phyloP scores from a whole-genome alignment of 2,329 filamentous ascomycete species.

The Hypoxylon sp. region DNA sequence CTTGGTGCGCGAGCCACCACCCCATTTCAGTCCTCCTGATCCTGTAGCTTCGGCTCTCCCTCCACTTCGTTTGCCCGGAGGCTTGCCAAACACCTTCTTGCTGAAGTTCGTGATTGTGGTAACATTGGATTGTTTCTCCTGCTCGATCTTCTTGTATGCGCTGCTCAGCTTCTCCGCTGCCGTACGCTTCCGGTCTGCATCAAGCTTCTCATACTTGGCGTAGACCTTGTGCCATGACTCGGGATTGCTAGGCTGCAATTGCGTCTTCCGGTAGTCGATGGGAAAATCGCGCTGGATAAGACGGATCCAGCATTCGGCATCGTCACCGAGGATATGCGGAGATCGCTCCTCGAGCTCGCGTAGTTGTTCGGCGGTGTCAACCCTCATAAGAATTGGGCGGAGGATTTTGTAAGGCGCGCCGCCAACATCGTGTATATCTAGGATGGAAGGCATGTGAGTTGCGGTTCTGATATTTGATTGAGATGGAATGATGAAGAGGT shows the following conservation, averaged over 20 bases:
- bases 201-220: slow-evolving; percentile 71
- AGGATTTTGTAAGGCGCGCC: slow-evolving; percentile 75
- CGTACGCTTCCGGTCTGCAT: slow-evolving; percentile 65
- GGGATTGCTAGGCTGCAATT: slow-evolving; percentile 73
- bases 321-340: slow-evolving; percentile 78
- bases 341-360: slow-evolving; percentile 78
- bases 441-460: slow-evolving; percentile 36
- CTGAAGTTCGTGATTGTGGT: slow-evolving; percentile 65
- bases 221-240: slow-evolving; percentile 84
- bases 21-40: slow-evolving; percentile 55
- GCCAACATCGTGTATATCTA: slow-evolving; percentile 75
- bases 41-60: slow-evolving; percentile 42
- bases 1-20: slow-evolving; percentile 64
- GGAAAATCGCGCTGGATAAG: slow-evolving; percentile 85
- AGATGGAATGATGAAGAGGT: neutral
- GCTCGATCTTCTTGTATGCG: slow-evolving; percentile 67
- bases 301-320: slow-evolving; percentile 79
- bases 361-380: slow-evolving; percentile 81
- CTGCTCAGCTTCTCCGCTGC: slow-evolving; percentile 69
- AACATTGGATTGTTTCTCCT: slow-evolving; percentile 67
- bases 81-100: slow-evolving; percentile 58
- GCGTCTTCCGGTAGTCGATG: slow-evolving; percentile 69
- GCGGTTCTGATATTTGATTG: neutral
- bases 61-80: slow-evolving; percentile 49
- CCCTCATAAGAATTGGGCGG: slow-evolving; percentile 74